Evolutionary conservation across 139 green algal species (phyloP), one percentile per base, ranked within the genome.

Genomic region (Chlamydomonas urium): DNA sequence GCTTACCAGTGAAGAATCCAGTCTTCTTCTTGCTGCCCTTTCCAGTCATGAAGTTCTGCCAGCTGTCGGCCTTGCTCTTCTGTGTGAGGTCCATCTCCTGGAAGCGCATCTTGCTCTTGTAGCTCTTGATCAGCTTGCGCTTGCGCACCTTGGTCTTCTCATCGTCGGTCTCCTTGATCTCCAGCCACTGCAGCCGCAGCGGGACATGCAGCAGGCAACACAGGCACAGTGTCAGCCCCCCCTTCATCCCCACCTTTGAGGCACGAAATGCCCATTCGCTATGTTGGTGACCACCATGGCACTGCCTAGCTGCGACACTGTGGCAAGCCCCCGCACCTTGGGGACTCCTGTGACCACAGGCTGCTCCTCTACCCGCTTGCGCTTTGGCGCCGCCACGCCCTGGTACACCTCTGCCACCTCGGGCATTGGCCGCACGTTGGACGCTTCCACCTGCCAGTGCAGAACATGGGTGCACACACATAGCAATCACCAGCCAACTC

Each of bases 61-160:
- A 93, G 75, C 61, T 87, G 79, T 75, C 57, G 59, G 84, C 75
- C 69, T 86, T 84, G 47, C 84, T 72, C 69, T 88, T 88, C 45
- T 79, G 73, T 65, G 74, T 66, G 31, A 87, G 28, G 72, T 96
- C 90, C 81, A 93, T 86, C 42, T 90, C 75, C 47, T 88, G 74
- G 53, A 95, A 96, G 2, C 90, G 80, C 42, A 84, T 83, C 74
- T 95, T 93, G 61, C 72, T 88, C 76, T 96, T 96, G 79, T 81
- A 90, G 67, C 79, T 90, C 76, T 96, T 96, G 26, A 92, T 65
- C 61, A 96, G 79, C 81, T 94, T 94, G 69, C 85, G 91, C 71
- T 96, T 96, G 35, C 85, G 87, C 6, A 56, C 60, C 19, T 77
- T 79, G 1, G 86, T 92, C 76, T 94, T 95, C 38, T 93, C 88